phyloP scores from a whole-genome alignment of 305 asterid species.

The Rubia occidens region DNA sequence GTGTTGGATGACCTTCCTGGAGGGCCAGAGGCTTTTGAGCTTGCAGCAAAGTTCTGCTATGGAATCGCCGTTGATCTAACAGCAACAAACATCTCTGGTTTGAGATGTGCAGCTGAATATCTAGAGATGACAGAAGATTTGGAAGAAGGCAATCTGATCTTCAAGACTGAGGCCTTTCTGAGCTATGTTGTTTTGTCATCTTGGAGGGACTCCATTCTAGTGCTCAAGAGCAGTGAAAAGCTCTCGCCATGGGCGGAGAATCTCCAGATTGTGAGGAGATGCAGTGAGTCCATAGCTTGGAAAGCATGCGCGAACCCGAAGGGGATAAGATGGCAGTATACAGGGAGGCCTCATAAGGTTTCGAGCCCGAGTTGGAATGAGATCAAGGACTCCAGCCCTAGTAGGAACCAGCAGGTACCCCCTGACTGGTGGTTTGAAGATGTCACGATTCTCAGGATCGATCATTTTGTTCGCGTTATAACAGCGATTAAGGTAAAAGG shows the following conservation, averaged over 20 bases:
- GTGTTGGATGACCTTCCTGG: constrained; percentile 70
- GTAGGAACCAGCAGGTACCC: constrained; percentile 53
- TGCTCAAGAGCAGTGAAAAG: constrained; percentile 60
- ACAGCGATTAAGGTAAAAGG: constrained; percentile 88
- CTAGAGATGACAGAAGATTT: constrained; percentile 92
- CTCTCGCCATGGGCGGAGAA: constrained; percentile 91
- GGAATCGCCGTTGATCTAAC: constrained; percentile 75
- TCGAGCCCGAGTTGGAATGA: constrained; percentile 85
- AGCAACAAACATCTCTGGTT: constrained; percentile 69
- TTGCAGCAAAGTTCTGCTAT: constrained; percentile 86
- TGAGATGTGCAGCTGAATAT: constrained; percentile 87
- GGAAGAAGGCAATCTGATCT: constrained; percentile 85
- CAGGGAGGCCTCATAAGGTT: constrained; percentile 45
- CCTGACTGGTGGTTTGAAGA: constrained; percentile 98
- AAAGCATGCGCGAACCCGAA: constrained; percentile 87
- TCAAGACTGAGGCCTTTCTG: constrained; percentile 86
- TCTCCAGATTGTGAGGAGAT: constrained; percentile 78
- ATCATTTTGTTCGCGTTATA: constrained; percentile 70
- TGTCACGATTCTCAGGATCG: constrained; percentile 67
- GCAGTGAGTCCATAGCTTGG: constrained; percentile 94
- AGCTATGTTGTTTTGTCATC: constrained; percentile 85
- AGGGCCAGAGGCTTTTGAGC: constrained; percentile 67
- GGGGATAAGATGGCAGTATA: constrained; percentile 83
- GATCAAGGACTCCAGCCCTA: constrained; percentile 63
- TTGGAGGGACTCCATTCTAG: constrained; percentile 85